Percentiles rank a stretch among this genome's conserved stretches.
These are phyloP conservation scores for Solanum pimpinellifolium DNA, from an alignment of 257 asterid species.

Conservation along the genomic window DNA sequence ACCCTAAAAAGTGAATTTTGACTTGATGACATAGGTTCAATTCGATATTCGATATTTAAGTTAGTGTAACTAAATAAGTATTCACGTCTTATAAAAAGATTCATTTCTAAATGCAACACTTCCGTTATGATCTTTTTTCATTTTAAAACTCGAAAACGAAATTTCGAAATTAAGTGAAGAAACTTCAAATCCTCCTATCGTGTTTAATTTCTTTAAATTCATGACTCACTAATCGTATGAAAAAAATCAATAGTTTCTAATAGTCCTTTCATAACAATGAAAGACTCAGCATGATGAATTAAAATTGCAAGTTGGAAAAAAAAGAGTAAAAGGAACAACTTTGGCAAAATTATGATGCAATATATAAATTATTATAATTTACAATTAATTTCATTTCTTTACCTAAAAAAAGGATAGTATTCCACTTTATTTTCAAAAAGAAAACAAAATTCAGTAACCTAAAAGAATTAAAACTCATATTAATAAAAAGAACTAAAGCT, in stretches of 20 bases:
- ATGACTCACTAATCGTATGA: neutral
- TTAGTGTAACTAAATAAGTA: neutral
- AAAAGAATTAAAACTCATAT: neutral
- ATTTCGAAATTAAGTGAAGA: neutral
- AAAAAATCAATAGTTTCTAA: neutral
- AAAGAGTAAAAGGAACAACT: neutral
- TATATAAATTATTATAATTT: neutral
- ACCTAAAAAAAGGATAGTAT: neutral
- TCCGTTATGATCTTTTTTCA: neutral
- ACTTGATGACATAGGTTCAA: no score
- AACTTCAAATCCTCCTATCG: neutral
- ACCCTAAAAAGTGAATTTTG: neutral
- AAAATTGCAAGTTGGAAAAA: neutral
- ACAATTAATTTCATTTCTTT: neutral
- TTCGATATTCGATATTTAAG: accelerated
- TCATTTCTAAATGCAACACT: accelerated
- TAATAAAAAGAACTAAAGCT: neutral
- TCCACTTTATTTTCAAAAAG: neutral
- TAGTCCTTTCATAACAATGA: neutral
- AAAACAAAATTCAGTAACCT: neutral
- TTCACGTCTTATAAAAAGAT: neutral
- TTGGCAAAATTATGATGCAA: neutral
- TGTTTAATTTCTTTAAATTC: neutral
- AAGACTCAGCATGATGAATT: neutral
- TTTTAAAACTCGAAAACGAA: accelerated